A percentile compares a stretch with the other conserved stretches of the same genome.
Evolutionary conservation across 345 rosid species (phyloP).

Genomic region (Camelina neglecta): DNA sequence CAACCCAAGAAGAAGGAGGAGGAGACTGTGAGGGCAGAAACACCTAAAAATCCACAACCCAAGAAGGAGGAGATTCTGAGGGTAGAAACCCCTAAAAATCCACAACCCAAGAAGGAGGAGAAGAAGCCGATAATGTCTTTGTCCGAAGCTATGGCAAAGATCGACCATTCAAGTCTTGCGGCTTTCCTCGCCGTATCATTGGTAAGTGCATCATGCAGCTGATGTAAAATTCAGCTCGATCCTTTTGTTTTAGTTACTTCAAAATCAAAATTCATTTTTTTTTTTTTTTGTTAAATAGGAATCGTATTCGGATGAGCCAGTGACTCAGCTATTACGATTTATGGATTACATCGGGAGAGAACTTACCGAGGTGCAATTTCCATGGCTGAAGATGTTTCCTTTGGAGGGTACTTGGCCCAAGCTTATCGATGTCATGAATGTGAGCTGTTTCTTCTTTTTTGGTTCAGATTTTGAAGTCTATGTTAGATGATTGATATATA

Average conservation of each 20-base stretch:
- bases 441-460: conserved; percentile 32
- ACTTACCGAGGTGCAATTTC: conserved; percentile 52
- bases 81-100: no score
- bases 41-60: no score
- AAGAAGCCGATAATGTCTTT: conserved; percentile 43
- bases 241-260: neutral
- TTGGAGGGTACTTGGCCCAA: conserved; percentile 23
- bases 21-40: no score
- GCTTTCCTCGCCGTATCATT: conserved; percentile 37
- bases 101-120: neutral
- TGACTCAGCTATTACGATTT: conserved; percentile 49
- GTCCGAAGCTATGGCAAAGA: conserved; percentile 55
- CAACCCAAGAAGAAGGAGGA: neutral
- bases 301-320: conserved; percentile 31
- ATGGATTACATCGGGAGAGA: conserved; percentile 55
- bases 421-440: conserved; percentile 42
- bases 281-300: conserved; percentile 32
- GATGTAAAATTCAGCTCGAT: neutral
- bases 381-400: conserved; percentile 50
- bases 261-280: neutral
- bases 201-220: neutral
- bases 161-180: conserved; percentile 48
- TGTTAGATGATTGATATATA: neutral
- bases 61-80: no score
- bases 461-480: neutral